These are phyloP conservation scores for Wickerhamiella alocasiicola DNA, from an alignment of 805 yeast genomes.

Conservation along the genomic window DNA sequence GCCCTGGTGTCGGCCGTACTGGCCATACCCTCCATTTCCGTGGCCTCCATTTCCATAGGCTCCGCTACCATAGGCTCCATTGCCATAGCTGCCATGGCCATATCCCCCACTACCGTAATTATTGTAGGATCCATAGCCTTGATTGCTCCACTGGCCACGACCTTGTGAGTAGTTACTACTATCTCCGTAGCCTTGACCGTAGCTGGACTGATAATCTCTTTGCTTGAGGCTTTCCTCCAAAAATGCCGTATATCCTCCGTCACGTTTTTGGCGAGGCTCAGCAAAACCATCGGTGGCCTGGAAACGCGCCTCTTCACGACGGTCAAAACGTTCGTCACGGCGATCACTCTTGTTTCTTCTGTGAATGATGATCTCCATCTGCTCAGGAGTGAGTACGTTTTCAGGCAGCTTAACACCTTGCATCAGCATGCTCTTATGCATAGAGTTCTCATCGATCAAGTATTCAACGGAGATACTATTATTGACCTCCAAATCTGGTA, in stretches of 20 bases:
- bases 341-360: constrained; percentile 25
- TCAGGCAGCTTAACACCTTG: constrained; percentile 62
- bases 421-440: constrained; percentile 70
- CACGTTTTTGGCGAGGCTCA: constrained; percentile 15
- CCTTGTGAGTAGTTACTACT: too few species aligned
- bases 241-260: constrained; percentile 20
- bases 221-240: constrained; percentile 2
- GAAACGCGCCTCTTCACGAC: constrained; percentile 18
- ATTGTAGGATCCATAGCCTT: neutral
- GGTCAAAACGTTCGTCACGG: constrained; percentile 22
- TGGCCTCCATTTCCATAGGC: neutral
- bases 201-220: neutral
- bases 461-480: constrained; percentile 38
- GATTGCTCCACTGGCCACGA: neutral
- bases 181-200: neutral
- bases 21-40: neutral
- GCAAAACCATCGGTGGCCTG: constrained; percentile 17
- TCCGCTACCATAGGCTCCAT: neutral
- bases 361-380: constrained; percentile 41
- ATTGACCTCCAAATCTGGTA: constrained; percentile 36
- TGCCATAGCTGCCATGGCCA: neutral
- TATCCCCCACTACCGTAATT: neutral
- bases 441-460: constrained; percentile 42
- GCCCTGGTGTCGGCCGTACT: neutral
- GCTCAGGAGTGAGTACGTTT: constrained; percentile 53